These are phyloP conservation scores for Apostasia ramifera DNA, from an alignment of 106 monocot genomes.

Conservation along the genomic window DNA sequence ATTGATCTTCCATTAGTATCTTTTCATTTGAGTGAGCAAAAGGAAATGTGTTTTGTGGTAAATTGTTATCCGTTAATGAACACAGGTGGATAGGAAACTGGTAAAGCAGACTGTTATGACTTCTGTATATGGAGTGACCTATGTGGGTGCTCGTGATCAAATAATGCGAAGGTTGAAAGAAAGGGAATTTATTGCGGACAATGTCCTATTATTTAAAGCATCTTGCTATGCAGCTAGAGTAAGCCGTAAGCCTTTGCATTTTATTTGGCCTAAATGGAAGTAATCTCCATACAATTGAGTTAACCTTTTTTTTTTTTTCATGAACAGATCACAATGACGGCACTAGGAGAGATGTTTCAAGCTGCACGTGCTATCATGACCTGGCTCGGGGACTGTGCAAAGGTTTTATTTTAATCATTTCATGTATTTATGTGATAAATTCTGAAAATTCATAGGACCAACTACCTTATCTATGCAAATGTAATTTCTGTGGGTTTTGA, in stretches of 20 bases:
- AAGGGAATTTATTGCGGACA: conserved; percentile 36
- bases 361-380: conserved; percentile 88
- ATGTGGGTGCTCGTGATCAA: conserved; percentile 85
- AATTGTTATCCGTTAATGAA: background rate
- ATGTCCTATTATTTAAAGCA: conserved; percentile 45
- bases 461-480: background rate
- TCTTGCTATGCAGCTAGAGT: conserved; percentile 90
- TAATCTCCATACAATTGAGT: background rate
- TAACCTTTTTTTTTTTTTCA: background rate
- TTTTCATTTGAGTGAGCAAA: background rate
- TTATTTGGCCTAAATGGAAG: background rate
- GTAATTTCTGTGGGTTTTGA: background rate
- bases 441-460: background rate
- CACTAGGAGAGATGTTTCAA: conserved; percentile 91
- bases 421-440: background rate
- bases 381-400: conserved; percentile 96
- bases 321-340: conserved; percentile 58
- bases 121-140: conserved; percentile 94
- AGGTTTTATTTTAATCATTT: conserved; percentile 32
- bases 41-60: background rate
- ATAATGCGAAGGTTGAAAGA: conserved; percentile 80
- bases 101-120: conserved; percentile 98
- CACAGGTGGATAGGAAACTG: conserved; percentile 85
- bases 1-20: background rate
- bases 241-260: background rate